phyloP scores from a whole-genome alignment of 495 filamentous ascomycete species.

The Aspergillus cavernicola region DNA sequence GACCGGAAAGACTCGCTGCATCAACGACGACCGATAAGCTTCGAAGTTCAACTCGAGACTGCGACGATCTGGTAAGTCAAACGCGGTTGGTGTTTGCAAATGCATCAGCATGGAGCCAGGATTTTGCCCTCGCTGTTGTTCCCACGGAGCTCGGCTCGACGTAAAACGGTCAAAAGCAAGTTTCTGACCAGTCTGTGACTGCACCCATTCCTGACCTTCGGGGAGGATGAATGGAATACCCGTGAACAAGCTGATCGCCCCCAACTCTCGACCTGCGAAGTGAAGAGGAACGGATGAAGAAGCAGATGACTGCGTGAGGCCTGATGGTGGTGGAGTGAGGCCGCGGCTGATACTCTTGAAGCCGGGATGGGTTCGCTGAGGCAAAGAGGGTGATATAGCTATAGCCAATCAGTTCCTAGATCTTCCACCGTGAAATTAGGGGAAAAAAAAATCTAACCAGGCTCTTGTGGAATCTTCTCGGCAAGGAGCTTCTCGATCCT shows the following conservation, averaged over 20 bases:
- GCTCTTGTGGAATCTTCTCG: constrained; percentile 26
- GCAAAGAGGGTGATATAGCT: constrained; percentile 1
- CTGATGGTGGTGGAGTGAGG: background rate
- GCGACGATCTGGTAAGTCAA: constrained; percentile 28
- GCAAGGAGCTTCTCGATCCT: constrained; percentile 39
- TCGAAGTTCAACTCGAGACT: constrained; percentile 23
- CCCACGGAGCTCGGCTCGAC: constrained; percentile 31
- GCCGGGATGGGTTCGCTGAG: background rate
- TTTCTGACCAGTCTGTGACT: constrained; percentile 41
- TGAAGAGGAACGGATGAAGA: constrained; percentile 41
- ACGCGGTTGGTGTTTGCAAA: constrained; percentile 17
- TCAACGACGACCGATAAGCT: constrained; percentile 23
- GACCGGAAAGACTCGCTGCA: constrained; percentile 43
- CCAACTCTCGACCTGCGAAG: constrained; percentile 47
- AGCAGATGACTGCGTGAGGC: constrained; percentile 13
- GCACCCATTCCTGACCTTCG: constrained; percentile 45
- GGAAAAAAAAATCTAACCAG: constrained; percentile 18
- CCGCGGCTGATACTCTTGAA: background rate
- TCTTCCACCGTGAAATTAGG: background rate
- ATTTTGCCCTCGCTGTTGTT: constrained; percentile 29
- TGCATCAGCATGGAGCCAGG: constrained; percentile 24
- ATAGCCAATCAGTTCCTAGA: background rate
- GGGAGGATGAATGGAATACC: constrained; percentile 45
- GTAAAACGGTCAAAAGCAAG: constrained; percentile 36
- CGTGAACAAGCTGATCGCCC: constrained; percentile 42